These are phyloP conservation scores for Ballota nigra DNA, from an alignment of 257 asterid genomes.

Conservation along the genomic window DNA sequence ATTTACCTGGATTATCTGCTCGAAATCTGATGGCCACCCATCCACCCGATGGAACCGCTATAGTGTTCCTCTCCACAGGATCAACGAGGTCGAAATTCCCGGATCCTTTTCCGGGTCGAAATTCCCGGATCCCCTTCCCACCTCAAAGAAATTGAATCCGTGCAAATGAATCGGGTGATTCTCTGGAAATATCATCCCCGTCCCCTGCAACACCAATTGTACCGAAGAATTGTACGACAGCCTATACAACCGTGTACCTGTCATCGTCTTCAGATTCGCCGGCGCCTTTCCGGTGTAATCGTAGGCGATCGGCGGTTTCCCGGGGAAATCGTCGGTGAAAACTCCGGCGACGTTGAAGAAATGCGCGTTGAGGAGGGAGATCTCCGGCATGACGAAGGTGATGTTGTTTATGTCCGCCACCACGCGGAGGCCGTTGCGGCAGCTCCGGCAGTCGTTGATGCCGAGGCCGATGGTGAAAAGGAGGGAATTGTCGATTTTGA, in stretches of 20 bases:
- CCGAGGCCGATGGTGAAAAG: slow-evolving; percentile 56
- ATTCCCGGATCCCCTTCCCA: slow-evolving; percentile 52
- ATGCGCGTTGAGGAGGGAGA: slow-evolving; percentile 52
- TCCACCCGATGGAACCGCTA: slow-evolving; percentile 55
- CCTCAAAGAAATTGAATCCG: slow-evolving; percentile 50
- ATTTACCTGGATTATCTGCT: slow-evolving; percentile 60
- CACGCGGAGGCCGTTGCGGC: slow-evolving; percentile 31
- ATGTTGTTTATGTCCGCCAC: slow-evolving; percentile 58
- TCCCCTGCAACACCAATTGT: slow-evolving; percentile 52
- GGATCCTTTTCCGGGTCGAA: slow-evolving; percentile 39
- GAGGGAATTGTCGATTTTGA: slow-evolving; percentile 40
- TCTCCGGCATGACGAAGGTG: slow-evolving; percentile 46
- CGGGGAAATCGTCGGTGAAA: slow-evolving; percentile 61
- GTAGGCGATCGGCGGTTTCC: slow-evolving; percentile 33
- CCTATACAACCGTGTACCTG: slow-evolving; percentile 52
- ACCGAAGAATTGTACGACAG: slow-evolving; percentile 47
- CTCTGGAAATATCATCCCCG: slow-evolving; percentile 55
- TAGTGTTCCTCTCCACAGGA: slow-evolving; percentile 67
- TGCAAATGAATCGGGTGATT: slow-evolving; percentile 62
- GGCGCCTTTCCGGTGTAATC: slow-evolving; percentile 53
- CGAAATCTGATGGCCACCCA: slow-evolving; percentile 60
- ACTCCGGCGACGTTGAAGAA: slow-evolving; percentile 49
- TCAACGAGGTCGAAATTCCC: slow-evolving; percentile 48
- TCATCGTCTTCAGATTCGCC: slow-evolving; percentile 39
- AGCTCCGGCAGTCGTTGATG: slow-evolving; percentile 35